Base-by-base conservation (phyloP, 202 grass and related monocot genomes). In the Brachypodium distachyon region DNA sequence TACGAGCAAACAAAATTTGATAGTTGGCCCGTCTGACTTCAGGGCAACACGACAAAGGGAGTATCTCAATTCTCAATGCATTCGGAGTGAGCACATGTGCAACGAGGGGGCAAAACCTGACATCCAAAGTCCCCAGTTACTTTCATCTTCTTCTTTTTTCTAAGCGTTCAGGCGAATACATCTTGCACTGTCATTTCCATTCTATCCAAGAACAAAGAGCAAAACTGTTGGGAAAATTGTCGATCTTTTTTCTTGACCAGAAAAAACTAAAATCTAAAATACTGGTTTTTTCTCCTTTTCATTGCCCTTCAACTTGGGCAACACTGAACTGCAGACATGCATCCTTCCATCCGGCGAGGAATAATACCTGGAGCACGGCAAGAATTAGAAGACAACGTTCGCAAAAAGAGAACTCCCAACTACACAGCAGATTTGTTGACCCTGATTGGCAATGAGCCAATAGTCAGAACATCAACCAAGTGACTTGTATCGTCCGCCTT, bases 371-470 rank as follows among this genome's bases (percentile, higher is more conserved):
- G 36, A 67, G 40, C 23, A 32, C 7, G 16, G 22, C 22, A 1
- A 1, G 21, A 40, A 65, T n/a, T n/a, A 56, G 58, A 32, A 78
- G 53, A 66, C 29, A 32, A n/a, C 11, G 6, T 19, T 1, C 40
- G 18, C 27, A 52, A 78, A 56, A 43, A n/a, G 5, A 33, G 28
- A 74, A 23, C 36, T 9, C 12, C 72, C 67, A 31, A 49, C 59
- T 85, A 76, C 33, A 66, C 57, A 61, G 58, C 79, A 42, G 41
- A 62, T 48, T 72, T 70, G 28, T 62, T 78, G 41, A 93, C 82
- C 64, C 71, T 39, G 29, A 98, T 80, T 2, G 88, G 87, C 91
- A 98, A 72, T 1, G 95, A 94, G 49, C 95, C 95, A 26, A 98
- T 89, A 6, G 77, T 97, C 39, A 94, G 87, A 25, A 94, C 83